Evolutionary conservation across 805 yeast genomes (phyloP).

Genomic region (Saccharomycopsis babjevae): DNA sequence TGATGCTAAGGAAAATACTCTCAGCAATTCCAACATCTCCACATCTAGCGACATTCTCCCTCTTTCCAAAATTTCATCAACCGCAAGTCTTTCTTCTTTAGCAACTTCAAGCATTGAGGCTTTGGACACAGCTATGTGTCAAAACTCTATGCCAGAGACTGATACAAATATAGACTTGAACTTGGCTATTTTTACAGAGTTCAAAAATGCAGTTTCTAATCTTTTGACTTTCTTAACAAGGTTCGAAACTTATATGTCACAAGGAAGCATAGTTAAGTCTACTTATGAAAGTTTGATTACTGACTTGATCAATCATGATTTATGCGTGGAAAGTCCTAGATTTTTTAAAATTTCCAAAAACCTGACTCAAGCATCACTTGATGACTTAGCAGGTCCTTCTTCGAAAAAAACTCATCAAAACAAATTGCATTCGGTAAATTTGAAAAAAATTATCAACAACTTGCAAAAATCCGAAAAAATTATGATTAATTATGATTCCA

Average conservation of each 20-base stretch:
- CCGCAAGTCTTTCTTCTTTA: not conserved
- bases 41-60: too few species aligned
- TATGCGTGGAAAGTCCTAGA: not conserved
- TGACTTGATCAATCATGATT: not conserved
- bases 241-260: not conserved
- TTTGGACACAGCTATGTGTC: not conserved
- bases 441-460: constrained; percentile 7
- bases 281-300: not conserved
- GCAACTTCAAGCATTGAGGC: not conserved
- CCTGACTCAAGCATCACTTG: not conserved
- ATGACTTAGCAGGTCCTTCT: not conserved
- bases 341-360: not conserved
- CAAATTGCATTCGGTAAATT: constrained; percentile 6
- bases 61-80: not conserved
- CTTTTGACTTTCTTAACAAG: not conserved
- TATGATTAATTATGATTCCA: constrained; percentile 8
- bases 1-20: too few species aligned
- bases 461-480: constrained; percentile 13
- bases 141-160: not conserved
- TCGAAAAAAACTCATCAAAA: not conserved
- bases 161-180: not conserved
- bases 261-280: not conserved
- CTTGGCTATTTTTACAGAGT: not conserved
- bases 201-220: not conserved
- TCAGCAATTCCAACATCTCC: too few species aligned